phyloP scores from a whole-genome alignment of 1,284 basidiomycete genomes.

The Ceratobasidium sp. region DNA sequence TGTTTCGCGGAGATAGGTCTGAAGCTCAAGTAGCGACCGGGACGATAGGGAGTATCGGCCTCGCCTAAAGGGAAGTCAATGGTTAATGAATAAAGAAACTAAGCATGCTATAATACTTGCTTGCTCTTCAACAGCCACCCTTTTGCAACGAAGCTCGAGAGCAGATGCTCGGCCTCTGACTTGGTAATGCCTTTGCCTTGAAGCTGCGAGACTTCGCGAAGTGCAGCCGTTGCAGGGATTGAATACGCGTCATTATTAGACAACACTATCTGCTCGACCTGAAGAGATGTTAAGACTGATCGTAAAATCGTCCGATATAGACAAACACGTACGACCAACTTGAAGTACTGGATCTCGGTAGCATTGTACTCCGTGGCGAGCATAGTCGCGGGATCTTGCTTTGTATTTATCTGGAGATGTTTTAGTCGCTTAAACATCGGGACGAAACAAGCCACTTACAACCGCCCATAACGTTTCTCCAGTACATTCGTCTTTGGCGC shows the following conservation, averaged over 20 bases:
- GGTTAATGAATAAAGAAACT: background rate
- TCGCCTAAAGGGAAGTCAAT: slow-evolving; percentile 55
- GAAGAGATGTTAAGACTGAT: slow-evolving; percentile 1
- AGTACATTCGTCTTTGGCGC: slow-evolving; percentile 68
- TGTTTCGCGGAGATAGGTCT: slow-evolving; percentile 75
- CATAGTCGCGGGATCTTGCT: slow-evolving; percentile 80
- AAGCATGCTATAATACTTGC: slow-evolving; percentile 58
- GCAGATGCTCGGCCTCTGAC: slow-evolving; percentile 74
- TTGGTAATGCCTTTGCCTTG: slow-evolving; percentile 72
- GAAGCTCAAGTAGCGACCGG: slow-evolving; percentile 78
- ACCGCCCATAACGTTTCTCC: slow-evolving; percentile 72
- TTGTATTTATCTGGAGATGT: slow-evolving; percentile 71
- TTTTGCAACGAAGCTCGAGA: slow-evolving; percentile 82
- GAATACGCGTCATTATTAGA: slow-evolving; percentile 78
- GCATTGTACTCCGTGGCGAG: slow-evolving; percentile 83
- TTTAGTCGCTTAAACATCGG: background rate
- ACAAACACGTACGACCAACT: slow-evolving; percentile 68
- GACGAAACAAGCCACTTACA: slow-evolving; percentile 55
- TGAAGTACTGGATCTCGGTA: slow-evolving; percentile 82
- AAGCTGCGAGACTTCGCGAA: slow-evolving; percentile 71
- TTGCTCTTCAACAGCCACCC: slow-evolving; percentile 82
- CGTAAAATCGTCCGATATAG: background rate
- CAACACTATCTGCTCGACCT: slow-evolving; percentile 90
- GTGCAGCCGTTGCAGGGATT: slow-evolving; percentile 76
- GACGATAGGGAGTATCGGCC: slow-evolving; percentile 82